A percentile compares a stretch with the other conserved stretches of the same genome.
Conservation (phyloP, 768 basidiomycete species). For the Panaeolus cyanescens region DNA sequence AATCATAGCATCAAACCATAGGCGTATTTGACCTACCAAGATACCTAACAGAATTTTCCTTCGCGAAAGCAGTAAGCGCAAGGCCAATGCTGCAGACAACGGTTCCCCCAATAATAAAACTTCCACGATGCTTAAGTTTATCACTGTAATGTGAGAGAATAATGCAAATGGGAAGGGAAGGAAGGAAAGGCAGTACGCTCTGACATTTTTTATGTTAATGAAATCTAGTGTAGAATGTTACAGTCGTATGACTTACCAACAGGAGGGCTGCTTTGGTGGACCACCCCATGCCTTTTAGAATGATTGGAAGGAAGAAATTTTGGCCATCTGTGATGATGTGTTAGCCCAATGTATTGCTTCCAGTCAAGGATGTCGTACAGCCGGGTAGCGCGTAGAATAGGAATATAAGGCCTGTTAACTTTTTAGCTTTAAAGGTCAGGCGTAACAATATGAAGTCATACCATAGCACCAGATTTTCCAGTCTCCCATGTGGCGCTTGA, state of each 20-base stretch:
- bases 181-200: slow-evolving; percentile 49
- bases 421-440: too few relatives aligned
- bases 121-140: slow-evolving; percentile 40
- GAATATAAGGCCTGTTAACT: slow-evolving; percentile 41
- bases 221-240: too few relatives aligned
- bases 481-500: slow-evolving; percentile 40
- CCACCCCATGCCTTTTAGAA: slow-evolving; percentile 49
- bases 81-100: slow-evolving; percentile 40
- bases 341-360: not conserved
- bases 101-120: slow-evolving; percentile 40
- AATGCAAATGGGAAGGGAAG: slow-evolving; percentile 41
- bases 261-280: slow-evolving; percentile 31
- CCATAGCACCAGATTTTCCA: slow-evolving; percentile 51
- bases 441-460: slow-evolving; percentile 16
- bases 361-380: slow-evolving; percentile 24
- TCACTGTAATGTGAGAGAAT: slow-evolving; percentile 48
- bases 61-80: slow-evolving; percentile 38
- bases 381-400: slow-evolving; percentile 44
- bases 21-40: slow-evolving; percentile 35
- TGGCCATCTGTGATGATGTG: slow-evolving; percentile 33
- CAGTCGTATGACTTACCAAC: slow-evolving; percentile 38
- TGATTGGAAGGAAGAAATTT: slow-evolving; percentile 48
- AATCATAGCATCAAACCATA: not conserved
- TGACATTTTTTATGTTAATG: too few relatives aligned
- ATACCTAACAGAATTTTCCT: slow-evolving; percentile 38